Base-by-base conservation (phyloP, 163 green algal species). In the Scenedesmus sp. region DNA sequence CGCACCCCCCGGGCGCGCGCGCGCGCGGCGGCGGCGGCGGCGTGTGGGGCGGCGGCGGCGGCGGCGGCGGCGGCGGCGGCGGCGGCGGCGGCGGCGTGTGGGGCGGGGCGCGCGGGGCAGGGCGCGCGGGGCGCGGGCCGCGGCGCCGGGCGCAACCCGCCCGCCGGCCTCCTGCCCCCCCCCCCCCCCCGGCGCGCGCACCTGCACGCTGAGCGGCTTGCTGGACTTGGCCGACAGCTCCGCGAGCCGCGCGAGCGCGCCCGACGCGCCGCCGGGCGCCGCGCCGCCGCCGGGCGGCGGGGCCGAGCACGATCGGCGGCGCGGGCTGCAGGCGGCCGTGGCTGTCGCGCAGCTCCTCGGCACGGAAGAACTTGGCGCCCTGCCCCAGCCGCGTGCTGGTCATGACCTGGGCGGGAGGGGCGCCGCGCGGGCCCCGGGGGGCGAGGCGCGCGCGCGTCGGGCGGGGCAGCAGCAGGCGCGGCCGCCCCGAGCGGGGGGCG, bases 381-480 rank as follows among this genome's bases (percentile, higher is more conserved):
- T 90, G 73, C 4, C 86, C 86, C 58, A 90, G 77, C 50, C 87
- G 84, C 26, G 81, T 88, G 63, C 83, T 83, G 28, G 83, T 62
- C 44, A 88, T 77, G 20, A 84, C 63, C 62, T 81, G 48, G 2
- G 33, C 22, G 29, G 28, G 24, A 34, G 17, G 39, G 57, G 29
- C 22, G 57, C 58, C 26, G 31, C 58, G 24, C 17, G 39, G 39
- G 39, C 39, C 39, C 7, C 39, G 39, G 7, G 10, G 39, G 7
- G 10, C 39, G 39, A 6, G 39, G 39, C 39, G 39, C 7, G 39
- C 39, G 39, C 7, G 39, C 10, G 39, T 47, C 7, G 39, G 7
- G 39, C 7, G 7, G 39, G 39, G 57, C 28, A n/a, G 11, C 24
- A 47, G 29, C 57, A 47, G 26, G 28, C 24, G 26, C 57, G n/a